A percentile compares a stretch with the other conserved stretches of the same genome.
phyloP scores from a whole-genome alignment of 2,329 filamentous ascomycete genomes.

The Alternaria ventricosa region DNA sequence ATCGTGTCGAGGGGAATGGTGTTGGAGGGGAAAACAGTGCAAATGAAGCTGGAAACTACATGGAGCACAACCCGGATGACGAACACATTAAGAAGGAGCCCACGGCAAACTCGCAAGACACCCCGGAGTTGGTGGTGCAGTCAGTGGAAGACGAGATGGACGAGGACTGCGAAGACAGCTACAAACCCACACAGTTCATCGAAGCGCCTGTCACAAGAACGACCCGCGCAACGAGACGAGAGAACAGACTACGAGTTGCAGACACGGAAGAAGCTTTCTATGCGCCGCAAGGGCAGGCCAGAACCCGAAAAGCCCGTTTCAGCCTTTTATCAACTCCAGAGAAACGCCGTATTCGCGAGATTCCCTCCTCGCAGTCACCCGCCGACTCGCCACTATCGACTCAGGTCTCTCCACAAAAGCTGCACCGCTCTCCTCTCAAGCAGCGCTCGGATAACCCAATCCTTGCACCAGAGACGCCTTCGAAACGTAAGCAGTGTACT shows the following conservation, averaged over 20 bases:
- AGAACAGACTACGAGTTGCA: background rate
- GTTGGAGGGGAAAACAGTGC: background rate
- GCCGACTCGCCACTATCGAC: conserved; percentile 38
- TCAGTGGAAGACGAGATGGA: conserved; percentile 13
- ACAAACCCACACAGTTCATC: conserved; percentile 40
- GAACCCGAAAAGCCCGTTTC: conserved; percentile 28
- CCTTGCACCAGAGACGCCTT: conserved; percentile 30
- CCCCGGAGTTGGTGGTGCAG: background rate
- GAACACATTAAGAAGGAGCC: background rate
- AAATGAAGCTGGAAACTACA: background rate
- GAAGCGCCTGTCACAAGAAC: conserved; percentile 22
- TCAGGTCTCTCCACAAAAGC: conserved; percentile 31
- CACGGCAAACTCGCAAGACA: background rate
- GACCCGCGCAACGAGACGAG: conserved; percentile 15
- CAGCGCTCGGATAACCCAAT: conserved; percentile 17
- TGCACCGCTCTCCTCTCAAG: conserved; percentile 20
- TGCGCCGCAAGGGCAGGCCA: background rate
- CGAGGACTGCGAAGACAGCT: conserved; percentile 28
- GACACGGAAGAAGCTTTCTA: background rate
- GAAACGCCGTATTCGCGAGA: conserved; percentile 38
- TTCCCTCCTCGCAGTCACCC: conserved; percentile 47
- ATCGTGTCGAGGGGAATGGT: conserved; percentile 3
- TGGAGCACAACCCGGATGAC: background rate
- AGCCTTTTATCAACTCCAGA: conserved; percentile 43
- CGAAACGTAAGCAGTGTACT: conserved; percentile 39